Conservation (phyloP, 1,284 basidiomycete genomes). For the Fomitopsis schrenkii region DNA sequence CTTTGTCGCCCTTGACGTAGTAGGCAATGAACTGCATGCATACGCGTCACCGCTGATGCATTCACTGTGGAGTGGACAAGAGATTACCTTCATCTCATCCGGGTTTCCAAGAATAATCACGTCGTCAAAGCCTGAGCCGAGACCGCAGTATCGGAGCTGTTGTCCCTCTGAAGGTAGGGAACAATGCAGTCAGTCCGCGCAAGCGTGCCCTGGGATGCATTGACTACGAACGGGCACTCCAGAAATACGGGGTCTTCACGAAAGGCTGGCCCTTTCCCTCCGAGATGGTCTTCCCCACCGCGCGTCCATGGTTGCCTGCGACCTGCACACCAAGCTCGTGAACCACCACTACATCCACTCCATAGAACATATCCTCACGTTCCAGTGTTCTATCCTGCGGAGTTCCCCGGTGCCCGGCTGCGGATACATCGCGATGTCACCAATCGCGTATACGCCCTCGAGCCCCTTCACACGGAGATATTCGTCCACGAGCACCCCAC, state of each 20-base stretch:
- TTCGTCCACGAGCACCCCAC: conserved; percentile 81
- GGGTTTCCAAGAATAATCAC: conserved; percentile 74
- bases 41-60: background rate
- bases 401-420: conserved; percentile 50
- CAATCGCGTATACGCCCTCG: conserved; percentile 78
- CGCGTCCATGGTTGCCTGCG: conserved; percentile 82
- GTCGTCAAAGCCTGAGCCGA: conserved; percentile 86
- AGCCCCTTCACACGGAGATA: conserved; percentile 65
- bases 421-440: conserved; percentile 85
- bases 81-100: conserved; percentile 70
- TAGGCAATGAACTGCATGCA: conserved; percentile 75
- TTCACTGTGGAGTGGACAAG: background rate
- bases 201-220: background rate
- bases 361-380: conserved; percentile 44
- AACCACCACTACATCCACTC: background rate
- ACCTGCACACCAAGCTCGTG: conserved; percentile 42
- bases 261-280: conserved; percentile 52
- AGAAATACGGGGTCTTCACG: conserved; percentile 84
- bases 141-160: conserved; percentile 86
- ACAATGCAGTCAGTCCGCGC: background rate
- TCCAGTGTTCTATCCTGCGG: conserved; percentile 88
- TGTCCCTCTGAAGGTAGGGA: conserved; percentile 50
- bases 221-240: conserved; percentile 69
- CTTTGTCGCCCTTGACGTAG: conserved; percentile 74
- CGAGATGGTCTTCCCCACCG: conserved; percentile 76